Conservation (phyloP, 2,329 filamentous ascomycete genomes). For the Botrytis fragariae region DNA sequence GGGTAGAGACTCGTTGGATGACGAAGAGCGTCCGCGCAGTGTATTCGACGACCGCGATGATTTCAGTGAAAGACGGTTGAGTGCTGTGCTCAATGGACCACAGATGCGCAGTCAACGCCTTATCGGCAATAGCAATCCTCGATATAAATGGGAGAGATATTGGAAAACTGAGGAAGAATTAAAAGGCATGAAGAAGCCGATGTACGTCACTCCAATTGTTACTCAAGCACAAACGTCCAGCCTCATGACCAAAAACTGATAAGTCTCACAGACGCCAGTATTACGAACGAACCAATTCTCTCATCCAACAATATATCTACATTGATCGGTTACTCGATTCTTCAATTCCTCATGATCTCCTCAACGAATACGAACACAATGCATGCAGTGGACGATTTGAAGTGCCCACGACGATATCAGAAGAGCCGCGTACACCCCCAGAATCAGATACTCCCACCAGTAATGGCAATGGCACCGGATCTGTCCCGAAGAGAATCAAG, state of each 20-base stretch:
- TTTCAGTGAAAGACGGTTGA: conserved; percentile 57
- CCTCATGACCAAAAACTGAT: conserved; percentile 26
- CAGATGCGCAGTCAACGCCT: conserved; percentile 80
- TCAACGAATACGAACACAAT: conserved; percentile 78
- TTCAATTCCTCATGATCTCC: conserved; percentile 83
- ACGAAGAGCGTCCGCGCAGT: conserved; percentile 31
- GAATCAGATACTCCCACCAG: conserved; percentile 20
- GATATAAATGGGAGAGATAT: conserved; percentile 80
- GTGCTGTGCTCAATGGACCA: conserved; percentile 60
- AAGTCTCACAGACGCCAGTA: conserved; percentile 62
- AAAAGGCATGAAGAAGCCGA: conserved; percentile 64
- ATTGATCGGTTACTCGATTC: conserved; percentile 90
- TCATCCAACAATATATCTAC: conserved; percentile 90
- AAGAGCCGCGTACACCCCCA: conserved; percentile 52
- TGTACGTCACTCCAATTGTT: conserved; percentile 47
- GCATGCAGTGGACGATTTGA: conserved; percentile 46
- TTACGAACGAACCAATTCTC: conserved; percentile 83
- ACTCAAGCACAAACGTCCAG: conserved; percentile 5
- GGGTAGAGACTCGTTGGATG: conserved; percentile 29
- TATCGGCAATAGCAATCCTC: conserved; percentile 82
- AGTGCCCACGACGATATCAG: conserved; percentile 72
- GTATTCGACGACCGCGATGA: conserved; percentile 29
- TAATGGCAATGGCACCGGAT: conserved; percentile 38
- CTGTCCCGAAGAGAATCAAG: conserved; percentile 57
- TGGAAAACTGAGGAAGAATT: conserved; percentile 80